A percentile compares a stretch with the other conserved stretches of the same genome.
Conservation (phyloP, 352 stramenopile genomes). For the Paralagenidium karlingii region DNA sequence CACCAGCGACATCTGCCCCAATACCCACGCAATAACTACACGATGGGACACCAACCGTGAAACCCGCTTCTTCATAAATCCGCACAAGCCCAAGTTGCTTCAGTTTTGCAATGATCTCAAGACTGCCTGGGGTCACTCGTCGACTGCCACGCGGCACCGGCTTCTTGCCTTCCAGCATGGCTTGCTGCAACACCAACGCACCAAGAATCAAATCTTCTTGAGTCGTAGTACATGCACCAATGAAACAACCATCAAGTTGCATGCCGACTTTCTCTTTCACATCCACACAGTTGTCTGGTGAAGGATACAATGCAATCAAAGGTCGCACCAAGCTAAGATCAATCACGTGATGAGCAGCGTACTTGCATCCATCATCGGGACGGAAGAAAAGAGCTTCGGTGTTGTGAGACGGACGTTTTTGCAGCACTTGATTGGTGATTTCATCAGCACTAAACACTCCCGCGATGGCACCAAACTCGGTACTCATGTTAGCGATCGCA, state of each 20-base stretch:
- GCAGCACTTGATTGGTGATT: slow-evolving; percentile 52
- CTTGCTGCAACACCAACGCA: slow-evolving; percentile 57
- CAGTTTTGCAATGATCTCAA: slow-evolving; percentile 57
- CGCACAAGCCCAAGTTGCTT: slow-evolving; percentile 47
- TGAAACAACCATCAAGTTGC: slow-evolving; percentile 72
- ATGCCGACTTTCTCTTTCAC: slow-evolving; percentile 60
- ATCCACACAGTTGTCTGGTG: slow-evolving; percentile 65
- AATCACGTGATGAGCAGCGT: slow-evolving; percentile 67
- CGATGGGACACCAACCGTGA: slow-evolving; percentile 57
- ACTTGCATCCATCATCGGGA: slow-evolving; percentile 46
- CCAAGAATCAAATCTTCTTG: slow-evolving; percentile 73
- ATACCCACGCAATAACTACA: slow-evolving; percentile 80
- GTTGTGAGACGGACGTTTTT: slow-evolving; percentile 34
- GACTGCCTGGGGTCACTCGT: slow-evolving; percentile 58
- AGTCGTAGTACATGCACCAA: slow-evolving; percentile 68
- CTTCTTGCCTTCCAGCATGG: slow-evolving; percentile 49
- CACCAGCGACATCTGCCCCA: slow-evolving; percentile 55
- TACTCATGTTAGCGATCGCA: slow-evolving; percentile 74
- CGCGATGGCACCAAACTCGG: slow-evolving; percentile 72
- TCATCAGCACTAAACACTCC: slow-evolving; percentile 65
- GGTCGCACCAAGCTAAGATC: slow-evolving; percentile 40
- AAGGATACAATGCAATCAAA: slow-evolving; percentile 61
- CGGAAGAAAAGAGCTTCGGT: slow-evolving; percentile 66
- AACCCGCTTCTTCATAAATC: slow-evolving; percentile 71
- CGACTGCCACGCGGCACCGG: slow-evolving; percentile 31